Base-by-base conservation (phyloP, 2,329 filamentous ascomycete species). In the Aureobasidium sp. region DNA sequence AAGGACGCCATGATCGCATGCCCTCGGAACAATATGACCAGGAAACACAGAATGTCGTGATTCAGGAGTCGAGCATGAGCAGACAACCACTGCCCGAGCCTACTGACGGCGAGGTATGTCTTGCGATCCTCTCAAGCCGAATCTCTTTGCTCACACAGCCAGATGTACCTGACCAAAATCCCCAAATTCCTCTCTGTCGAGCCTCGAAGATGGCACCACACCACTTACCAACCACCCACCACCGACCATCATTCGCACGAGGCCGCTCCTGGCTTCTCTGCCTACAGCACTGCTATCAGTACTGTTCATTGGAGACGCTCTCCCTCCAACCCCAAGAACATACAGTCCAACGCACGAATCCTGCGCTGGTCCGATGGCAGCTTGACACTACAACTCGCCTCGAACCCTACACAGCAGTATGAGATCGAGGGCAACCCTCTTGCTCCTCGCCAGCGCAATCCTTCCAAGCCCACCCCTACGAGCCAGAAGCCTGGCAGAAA, bases 301-400 rank as follows among this genome's bases (percentile, higher is more conserved):
- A 86, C 87, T 1, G 80, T 89, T 52, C 85, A 89, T 64, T 90
- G 86, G 75, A 84, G 87, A 60, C 84, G 82, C 68, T 85, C 90
- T 62, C 79, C 85, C 11, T 80, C 80, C n/a, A 76, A 86, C 61
- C 87, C 84, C 1, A 81, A 82, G 53, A 77, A 85, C 64, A 78
- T 91, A 14, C 84, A 88, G 70, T 91, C 88, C 70, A 93, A 93
- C 70, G 83, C 89, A 2, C 82, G 86, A 65, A 77, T 93, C 33
- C 84, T 90, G 70, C 83, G 83, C 67, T 93, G 89, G 89, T 90
- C 86, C 64, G 89, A 93, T 69, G 89, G 89, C 31, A 90, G 87
- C 4, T 77, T 90, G 17, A 91, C 88, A 12, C 77, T 93, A 27
- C 84, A 87, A n/a, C 79, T 92, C 27, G 89, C 88, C 15, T 85